Conservation (phyloP, 2,329 filamentous ascomycete species). For the Ceratocystiopsis sp. region DNA sequence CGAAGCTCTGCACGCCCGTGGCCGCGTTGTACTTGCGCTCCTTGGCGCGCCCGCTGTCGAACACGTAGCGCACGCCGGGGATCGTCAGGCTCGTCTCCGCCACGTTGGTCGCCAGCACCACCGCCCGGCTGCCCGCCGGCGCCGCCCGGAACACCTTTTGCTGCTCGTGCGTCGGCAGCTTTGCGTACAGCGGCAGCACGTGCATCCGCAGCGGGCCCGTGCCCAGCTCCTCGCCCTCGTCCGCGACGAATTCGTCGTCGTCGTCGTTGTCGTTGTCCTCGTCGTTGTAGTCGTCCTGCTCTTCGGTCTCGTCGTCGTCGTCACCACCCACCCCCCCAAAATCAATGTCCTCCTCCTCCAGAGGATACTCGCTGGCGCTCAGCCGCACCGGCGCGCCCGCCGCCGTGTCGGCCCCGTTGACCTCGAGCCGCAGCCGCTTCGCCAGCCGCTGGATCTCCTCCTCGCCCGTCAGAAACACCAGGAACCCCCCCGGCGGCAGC, state of each 20-base stretch:
- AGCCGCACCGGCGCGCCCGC: constrained; percentile 54
- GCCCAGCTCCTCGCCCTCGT: constrained; percentile 42
- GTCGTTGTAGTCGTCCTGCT: constrained; percentile 46
- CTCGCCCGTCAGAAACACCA: constrained; percentile 88
- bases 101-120: constrained; percentile 89
- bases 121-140: constrained; percentile 65
- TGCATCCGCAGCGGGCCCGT: constrained; percentile 59
- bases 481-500: constrained; percentile 73
- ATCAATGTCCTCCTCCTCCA: constrained; percentile 78
- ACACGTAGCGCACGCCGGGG: constrained; percentile 85
- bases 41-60: constrained; percentile 84
- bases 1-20: constrained; percentile 88
- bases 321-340: constrained; percentile 38
- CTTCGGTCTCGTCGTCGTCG: constrained; percentile 26
- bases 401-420: constrained; percentile 39
- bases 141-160: constrained; percentile 75
- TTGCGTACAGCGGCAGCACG: constrained; percentile 83
- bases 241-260: constrained; percentile 47
- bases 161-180: constrained; percentile 80
- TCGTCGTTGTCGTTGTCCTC: constrained; percentile 41
- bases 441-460: constrained; percentile 78
- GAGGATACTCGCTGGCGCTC: constrained; percentile 56
- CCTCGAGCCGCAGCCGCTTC: constrained; percentile 54
- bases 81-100: constrained; percentile 96
- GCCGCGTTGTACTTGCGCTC: constrained; percentile 76